These are phyloP conservation scores for Hypoxylon rickii DNA, from an alignment of 495 filamentous ascomycete genomes.

Conservation along the genomic window DNA sequence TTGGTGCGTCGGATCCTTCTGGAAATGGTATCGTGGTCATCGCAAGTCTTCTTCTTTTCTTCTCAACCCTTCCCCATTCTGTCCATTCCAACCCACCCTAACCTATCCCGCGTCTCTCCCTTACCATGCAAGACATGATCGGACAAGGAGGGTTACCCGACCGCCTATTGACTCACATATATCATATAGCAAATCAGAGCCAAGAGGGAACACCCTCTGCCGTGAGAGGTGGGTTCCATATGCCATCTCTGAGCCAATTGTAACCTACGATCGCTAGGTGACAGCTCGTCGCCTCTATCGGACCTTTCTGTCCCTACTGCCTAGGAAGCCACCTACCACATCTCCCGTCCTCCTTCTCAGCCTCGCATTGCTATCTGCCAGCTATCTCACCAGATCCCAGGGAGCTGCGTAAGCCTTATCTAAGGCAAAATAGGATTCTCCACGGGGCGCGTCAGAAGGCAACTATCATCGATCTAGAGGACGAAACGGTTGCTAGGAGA, in stretches of 20 bases:
- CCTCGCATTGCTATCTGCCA: constrained; percentile 14
- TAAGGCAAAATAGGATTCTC: too few relatives aligned
- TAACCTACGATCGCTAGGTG: constrained; percentile 17
- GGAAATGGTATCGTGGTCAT: background rate
- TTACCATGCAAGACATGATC: background rate
- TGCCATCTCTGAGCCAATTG: constrained; percentile 9
- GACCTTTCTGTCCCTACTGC: constrained; percentile 6
- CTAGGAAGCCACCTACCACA: too few relatives aligned
- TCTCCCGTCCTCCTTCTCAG: constrained; percentile 15
- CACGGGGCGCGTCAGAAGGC: too few relatives aligned
- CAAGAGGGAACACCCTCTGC: background rate
- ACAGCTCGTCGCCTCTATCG: constrained; percentile 26
- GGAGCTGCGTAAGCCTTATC: too few relatives aligned
- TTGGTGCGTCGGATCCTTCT: constrained; percentile 14
- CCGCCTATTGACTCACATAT: background rate
- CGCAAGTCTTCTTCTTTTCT: background rate
- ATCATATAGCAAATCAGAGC: constrained; percentile 7
- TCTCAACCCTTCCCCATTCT: background rate
- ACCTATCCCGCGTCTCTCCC: background rate
- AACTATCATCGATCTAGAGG: background rate
- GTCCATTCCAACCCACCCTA: background rate
- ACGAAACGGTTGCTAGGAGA: too few relatives aligned
- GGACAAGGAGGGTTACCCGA: background rate
- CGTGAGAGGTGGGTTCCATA: background rate
- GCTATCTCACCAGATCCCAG: too few relatives aligned